Base-by-base conservation (phyloP, 2,329 filamentous ascomycete species). In the Fusarium sp. region DNA sequence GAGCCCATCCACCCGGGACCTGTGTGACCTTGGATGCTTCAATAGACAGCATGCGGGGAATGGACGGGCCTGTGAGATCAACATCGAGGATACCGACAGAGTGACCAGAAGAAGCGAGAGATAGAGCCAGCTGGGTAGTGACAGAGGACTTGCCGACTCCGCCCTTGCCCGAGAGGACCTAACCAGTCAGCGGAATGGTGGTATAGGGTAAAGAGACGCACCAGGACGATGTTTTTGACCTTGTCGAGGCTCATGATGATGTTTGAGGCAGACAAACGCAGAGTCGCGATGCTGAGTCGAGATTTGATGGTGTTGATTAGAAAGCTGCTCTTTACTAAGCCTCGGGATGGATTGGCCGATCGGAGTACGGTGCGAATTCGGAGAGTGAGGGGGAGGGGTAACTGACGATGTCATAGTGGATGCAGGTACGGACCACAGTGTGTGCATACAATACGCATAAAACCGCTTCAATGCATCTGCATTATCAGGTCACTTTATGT, bases 131-230 rank as follows among this genome's bases (percentile, higher is more conserved):
- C 82, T 99, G 97, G 2, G 96, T 97, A 1, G 97, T 98, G n/a
- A 98, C 92, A 62, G 95, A 98, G 50, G 96, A 98, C 87, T 99
- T 99, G 68, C 97, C 97, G 22, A 99, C 97, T 77, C 97, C 97
- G 80, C 97, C 97, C 89, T 99, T 99, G 78, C 97, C 97, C 14
- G 97, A 98, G 57, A 99, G 92, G 72, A 96, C 89, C 89, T 91
- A 47, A 33, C 42, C 36, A 63, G 77, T 80, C 63, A 80, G 66
- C 20, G 59, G 13, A 1, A 52, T 54, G 35, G 25, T 27, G 25
- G 25, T 27, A 27, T 57, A 74, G 56, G 50, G 67, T 57, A 63
- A 36, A 14, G 20, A 82, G 20, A 82, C 86, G 36, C 85, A 94
- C 93, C 77, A 97, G 89, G 74, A 95, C 87, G 73, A 97, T 92